A percentile compares a stretch with the other conserved stretches of the same genome.
These are phyloP conservation scores for Termitomyces sp. DNA, from an alignment of 768 basidiomycete genomes.

Conservation along the genomic window DNA sequence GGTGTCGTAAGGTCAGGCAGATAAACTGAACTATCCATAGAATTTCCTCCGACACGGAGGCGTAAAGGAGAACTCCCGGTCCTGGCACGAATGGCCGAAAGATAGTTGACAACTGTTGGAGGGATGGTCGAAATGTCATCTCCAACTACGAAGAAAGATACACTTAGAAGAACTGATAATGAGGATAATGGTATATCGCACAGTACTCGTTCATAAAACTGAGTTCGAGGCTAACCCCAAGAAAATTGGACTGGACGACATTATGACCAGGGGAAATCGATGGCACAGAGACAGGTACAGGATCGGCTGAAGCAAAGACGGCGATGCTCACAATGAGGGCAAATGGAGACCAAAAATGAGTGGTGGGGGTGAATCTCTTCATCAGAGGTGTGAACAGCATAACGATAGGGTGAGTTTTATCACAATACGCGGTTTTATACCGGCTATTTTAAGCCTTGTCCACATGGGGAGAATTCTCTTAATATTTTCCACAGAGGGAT, in stretches of 20 bases:
- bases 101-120: constrained; percentile 52
- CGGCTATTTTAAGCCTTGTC: background rate
- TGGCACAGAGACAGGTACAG: constrained; percentile 28
- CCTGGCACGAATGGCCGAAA: constrained; percentile 48
- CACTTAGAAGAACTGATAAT: background rate
- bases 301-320: constrained; percentile 19
- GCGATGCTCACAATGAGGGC: constrained; percentile 3
- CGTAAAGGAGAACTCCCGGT: constrained; percentile 39
- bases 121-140: constrained; percentile 49
- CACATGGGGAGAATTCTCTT: background rate
- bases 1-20: constrained; percentile 32
- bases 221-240: constrained; percentile 65
- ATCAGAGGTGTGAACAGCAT: background rate
- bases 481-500: background rate
- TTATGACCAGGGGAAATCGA: constrained; percentile 29
- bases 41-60: constrained; percentile 48
- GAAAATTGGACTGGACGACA: constrained; percentile 49
- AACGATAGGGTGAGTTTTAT: background rate
- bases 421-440: background rate
- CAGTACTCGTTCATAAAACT: constrained; percentile 58
- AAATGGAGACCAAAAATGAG: constrained; percentile 11
- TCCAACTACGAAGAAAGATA: constrained; percentile 34
- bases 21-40: constrained; percentile 42
- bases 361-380: constrained; percentile 1
- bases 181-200: constrained; percentile 16